These are phyloP conservation scores for Rhizopus delemar DNA, from an alignment of 371 early-diverging fungal genomes.

Conservation along the genomic window DNA sequence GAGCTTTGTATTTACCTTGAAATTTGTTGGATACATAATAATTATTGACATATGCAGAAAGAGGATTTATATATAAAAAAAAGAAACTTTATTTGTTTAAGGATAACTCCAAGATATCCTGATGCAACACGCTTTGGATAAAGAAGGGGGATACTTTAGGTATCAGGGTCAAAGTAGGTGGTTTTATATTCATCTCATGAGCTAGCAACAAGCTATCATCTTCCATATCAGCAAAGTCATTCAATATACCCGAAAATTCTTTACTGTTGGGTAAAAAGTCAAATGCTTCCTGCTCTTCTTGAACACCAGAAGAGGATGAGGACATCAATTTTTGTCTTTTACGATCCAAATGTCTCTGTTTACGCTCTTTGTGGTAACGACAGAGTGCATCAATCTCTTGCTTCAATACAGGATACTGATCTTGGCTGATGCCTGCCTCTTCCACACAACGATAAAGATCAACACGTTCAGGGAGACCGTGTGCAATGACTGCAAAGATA, in stretches of 20 bases:
- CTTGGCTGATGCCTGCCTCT: slow-evolving; percentile 24
- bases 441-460: slow-evolving; percentile 24
- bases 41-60: too few relatives aligned
- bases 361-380: slow-evolving; percentile 33
- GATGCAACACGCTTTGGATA: slow-evolving; percentile 12
- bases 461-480: slow-evolving; percentile 31
- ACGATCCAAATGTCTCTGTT: slow-evolving; percentile 39
- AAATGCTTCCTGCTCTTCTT: slow-evolving; percentile 22
- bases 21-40: too few relatives aligned
- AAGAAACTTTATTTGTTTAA: too few relatives aligned
- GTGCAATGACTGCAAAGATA: slow-evolving; percentile 30
- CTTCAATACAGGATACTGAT: slow-evolving; percentile 25
- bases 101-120: too few relatives aligned
- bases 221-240: slow-evolving; percentile 35
- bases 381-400: slow-evolving; percentile 41
- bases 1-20: too few relatives aligned
- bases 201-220: slow-evolving; percentile 9
- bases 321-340: slow-evolving; percentile 42
- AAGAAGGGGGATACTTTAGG: slow-evolving; percentile 30
- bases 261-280: slow-evolving; percentile 28
- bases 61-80: too few relatives aligned
- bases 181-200: slow-evolving; percentile 4
- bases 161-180: slow-evolving; percentile 24
- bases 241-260: slow-evolving; percentile 30
- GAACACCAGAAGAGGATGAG: not conserved